These are phyloP conservation scores for Piromyces sp. DNA, from an alignment of 192 early-diverging fungal genomes.

Conservation along the genomic window DNA sequence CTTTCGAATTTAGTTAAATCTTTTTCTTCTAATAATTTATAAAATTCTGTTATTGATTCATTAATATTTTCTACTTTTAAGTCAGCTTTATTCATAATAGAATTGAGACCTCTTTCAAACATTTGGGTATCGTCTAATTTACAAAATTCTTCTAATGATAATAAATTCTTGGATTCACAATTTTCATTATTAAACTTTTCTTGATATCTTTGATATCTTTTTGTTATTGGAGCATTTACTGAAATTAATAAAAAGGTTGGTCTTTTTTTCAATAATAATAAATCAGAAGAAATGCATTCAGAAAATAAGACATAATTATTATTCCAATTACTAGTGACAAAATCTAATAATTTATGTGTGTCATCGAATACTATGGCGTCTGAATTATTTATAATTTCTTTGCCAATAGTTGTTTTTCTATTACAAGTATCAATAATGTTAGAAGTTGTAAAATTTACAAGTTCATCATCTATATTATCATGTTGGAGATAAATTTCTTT, in stretches of 20 bases:
- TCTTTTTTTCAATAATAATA: background rate
- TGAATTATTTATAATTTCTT: background rate
- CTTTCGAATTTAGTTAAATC: slow-evolving; percentile 54
- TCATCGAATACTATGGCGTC: background rate
- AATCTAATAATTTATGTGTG: background rate
- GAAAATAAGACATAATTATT: background rate
- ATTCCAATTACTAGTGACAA: background rate
- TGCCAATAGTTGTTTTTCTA: background rate
- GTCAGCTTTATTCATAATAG: slow-evolving; percentile 17
- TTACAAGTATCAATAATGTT: background rate
- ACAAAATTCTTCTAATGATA: background rate
- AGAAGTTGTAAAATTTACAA: background rate
- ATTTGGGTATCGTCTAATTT: background rate
- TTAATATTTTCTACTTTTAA: slow-evolving; percentile 46
- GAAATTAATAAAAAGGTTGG: background rate
- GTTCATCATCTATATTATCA: background rate
- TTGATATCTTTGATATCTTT: background rate
- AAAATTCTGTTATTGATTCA: slow-evolving; percentile 11
- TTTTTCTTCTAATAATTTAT: slow-evolving; percentile 20
- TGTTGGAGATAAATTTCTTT: background rate
- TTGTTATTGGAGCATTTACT: background rate
- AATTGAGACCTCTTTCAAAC: background rate
- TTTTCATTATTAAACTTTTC: background rate
- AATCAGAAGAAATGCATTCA: background rate
- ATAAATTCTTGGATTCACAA: background rate